Evolutionary conservation across 108 stramenopile species (phyloP).

Genomic region (Bacterosira constricta): DNA sequence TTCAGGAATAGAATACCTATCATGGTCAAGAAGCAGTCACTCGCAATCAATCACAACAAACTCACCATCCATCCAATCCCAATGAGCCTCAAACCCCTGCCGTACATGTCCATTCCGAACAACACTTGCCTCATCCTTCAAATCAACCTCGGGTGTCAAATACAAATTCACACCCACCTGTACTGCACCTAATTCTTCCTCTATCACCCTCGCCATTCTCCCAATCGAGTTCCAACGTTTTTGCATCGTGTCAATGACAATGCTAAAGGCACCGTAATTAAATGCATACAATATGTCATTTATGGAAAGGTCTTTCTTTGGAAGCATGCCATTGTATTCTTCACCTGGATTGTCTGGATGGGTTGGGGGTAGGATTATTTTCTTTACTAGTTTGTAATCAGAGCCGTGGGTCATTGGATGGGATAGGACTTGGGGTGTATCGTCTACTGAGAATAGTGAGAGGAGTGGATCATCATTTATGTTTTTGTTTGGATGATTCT

Average conservation of each 20-base stretch:
- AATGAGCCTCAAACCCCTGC: slow-evolving; percentile 33
- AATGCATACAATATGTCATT: slow-evolving; percentile 24
- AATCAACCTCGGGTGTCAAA: slow-evolving; percentile 32
- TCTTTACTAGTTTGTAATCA: slow-evolving; percentile 38
- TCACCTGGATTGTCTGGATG: slow-evolving; percentile 10
- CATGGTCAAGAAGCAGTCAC: not conserved
- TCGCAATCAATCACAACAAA: not conserved
- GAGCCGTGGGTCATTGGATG: slow-evolving; percentile 11
- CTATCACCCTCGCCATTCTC: not conserved
- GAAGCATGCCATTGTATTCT: slow-evolving; percentile 38
- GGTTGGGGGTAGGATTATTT: slow-evolving; percentile 17
- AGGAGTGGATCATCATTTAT: not conserved
- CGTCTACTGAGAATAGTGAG: slow-evolving; percentile 18
- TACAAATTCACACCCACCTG: slow-evolving; percentile 32
- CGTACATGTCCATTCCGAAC: not conserved
- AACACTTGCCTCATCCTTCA: not conserved
- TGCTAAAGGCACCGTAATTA: slow-evolving; percentile 32
- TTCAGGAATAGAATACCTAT: too few relatives aligned
- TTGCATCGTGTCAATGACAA: slow-evolving; percentile 33
- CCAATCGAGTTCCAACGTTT: slow-evolving; percentile 7
- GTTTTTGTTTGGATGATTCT: not conserved
- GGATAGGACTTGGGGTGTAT: slow-evolving; percentile 9
- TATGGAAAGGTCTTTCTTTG: slow-evolving; percentile 10
- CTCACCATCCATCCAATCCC: slow-evolving; percentile 50
- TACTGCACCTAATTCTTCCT: slow-evolving; percentile 13